Evolutionary conservation across 2,329 filamentous ascomycete species (phyloP), one percentile per base, ranked within the genome.

Genomic region (Aureobasidium lini): DNA sequence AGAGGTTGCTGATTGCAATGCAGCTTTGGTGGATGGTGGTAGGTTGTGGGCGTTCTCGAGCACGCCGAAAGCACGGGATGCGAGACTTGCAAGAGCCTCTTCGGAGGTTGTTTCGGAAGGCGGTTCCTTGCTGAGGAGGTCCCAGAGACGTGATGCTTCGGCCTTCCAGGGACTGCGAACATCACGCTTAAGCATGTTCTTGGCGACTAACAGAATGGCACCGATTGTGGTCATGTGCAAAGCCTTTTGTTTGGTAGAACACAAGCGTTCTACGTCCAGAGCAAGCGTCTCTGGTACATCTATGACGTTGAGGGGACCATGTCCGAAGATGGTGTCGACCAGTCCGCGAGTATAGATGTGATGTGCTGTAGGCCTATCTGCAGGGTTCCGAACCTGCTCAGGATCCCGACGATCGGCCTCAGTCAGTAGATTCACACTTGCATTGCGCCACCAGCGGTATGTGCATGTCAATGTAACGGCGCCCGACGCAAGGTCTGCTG

Each of bases 151-250:
- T 2, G 78, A 76, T 0, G 88, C 87, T 72, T 92, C 87, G 28
- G 79, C 82, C 71, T 86, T 89, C 89, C 89, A 94, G 18, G 87
- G 84, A 11, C 82, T 82, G 46, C 89, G 84, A 3, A 90, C 87
- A 67, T 93, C 89, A 15, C 89, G 84, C 73, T 91, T 92, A 34
- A 94, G 80, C 7, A 93, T 77, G 65, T 91, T 93, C 76, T 94
- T 94, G 71, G 86, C 87, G 54, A 90, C 90, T 13, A 93, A 75
- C 31, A 92, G 76, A 49, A 93, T 86, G 0, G 88, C 86, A 1
- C 87, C 88, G 3, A 87, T 82, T 1, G 87, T 88, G 23, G 89
- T 82, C 65, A 93, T 86, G 46, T 84, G 81, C 47, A 86, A 73
- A 0, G 84, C 78, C 60, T 84, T 77, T 29, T 74, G 71, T 8